These are phyloP conservation scores for Acanthamoeba royreba DNA, from an alignment of 208 protist genomes.

Conservation along the genomic window DNA sequence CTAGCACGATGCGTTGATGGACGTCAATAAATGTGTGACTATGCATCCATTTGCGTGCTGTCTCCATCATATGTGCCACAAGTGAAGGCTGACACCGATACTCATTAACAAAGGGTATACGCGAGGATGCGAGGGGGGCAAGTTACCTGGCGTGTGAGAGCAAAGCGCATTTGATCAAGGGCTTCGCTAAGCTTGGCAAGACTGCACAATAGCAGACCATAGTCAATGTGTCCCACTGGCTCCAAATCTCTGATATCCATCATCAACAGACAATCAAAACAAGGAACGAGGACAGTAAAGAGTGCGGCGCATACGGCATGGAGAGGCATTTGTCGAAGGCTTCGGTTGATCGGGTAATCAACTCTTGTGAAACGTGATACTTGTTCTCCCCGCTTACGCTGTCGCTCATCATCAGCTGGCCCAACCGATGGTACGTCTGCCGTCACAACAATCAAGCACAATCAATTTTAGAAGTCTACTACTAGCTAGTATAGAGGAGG, in stretches of 20 bases:
- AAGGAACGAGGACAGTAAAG: no score
- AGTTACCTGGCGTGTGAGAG: no score
- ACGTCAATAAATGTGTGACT: no score
- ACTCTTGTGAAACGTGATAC: neutral
- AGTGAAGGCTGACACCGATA: no score
- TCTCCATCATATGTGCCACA: no score
- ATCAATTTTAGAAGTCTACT: neutral
- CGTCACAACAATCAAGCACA: no score
- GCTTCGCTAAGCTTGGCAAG: neutral
- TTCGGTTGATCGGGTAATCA: neutral
- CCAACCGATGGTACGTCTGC: neutral
- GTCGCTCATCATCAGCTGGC: neutral
- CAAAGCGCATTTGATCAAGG: neutral
- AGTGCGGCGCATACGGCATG: neutral
- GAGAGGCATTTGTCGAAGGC: neutral
- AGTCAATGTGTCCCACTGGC: neutral
- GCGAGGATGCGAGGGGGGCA: no score
- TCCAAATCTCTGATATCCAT: neutral
- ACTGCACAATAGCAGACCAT: neutral
- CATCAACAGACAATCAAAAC: no score
- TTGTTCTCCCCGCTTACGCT: neutral
- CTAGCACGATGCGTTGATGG: no score
- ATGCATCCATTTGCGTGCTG: no score
- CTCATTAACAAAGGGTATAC: no score
- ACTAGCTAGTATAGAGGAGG: no score